phyloP scores from a whole-genome alignment of 2,329 filamentous ascomycete species.

The Didymella arachidicola region DNA sequence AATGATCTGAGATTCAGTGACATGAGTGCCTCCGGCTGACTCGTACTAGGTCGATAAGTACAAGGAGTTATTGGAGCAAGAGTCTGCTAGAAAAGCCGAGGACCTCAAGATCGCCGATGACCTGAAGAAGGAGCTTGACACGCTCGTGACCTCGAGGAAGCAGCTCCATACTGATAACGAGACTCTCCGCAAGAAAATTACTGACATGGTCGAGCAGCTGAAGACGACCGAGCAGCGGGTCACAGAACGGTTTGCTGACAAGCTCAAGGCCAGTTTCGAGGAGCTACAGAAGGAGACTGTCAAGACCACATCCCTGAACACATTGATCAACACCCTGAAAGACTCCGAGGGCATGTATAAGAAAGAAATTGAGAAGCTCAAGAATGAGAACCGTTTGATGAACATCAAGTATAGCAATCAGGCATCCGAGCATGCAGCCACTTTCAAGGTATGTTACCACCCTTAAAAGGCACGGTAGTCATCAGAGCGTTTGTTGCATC shows the following conservation, averaged over 20 bases:
- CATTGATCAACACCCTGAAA: slow-evolving; percentile 25
- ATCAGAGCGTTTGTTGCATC: too few relatives aligned
- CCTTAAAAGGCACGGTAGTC: too few relatives aligned
- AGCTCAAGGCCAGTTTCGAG: slow-evolving; percentile 29
- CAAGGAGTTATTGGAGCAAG: slow-evolving; percentile 25
- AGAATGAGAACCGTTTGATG: slow-evolving; percentile 26
- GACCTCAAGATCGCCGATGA: slow-evolving; percentile 17
- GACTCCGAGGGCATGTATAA: slow-evolving; percentile 18
- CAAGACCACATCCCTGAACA: slow-evolving; percentile 30
- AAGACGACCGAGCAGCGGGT: slow-evolving; percentile 25
- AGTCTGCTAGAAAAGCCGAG: slow-evolving; percentile 17
- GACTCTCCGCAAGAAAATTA: slow-evolving; percentile 24
- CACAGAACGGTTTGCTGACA: slow-evolving; percentile 25
- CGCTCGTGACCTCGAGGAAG: slow-evolving; percentile 27
- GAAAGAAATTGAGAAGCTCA: slow-evolving; percentile 32
- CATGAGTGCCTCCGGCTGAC: neutral
- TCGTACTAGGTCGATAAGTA: slow-evolving; percentile 24
- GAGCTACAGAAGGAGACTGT: slow-evolving; percentile 29
- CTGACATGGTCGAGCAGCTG: slow-evolving; percentile 28
- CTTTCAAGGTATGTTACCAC: slow-evolving; percentile 28
- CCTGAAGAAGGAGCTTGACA: slow-evolving; percentile 29
- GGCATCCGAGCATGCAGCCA: slow-evolving; percentile 30
- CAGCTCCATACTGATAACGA: slow-evolving; percentile 28
- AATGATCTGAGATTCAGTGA: neutral
- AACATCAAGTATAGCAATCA: slow-evolving; percentile 35